A percentile compares a stretch with the other conserved stretches of the same genome.
These are phyloP conservation scores for Cladosporium phlei DNA, from an alignment of 2,329 filamentous ascomycete genomes.

Conservation along the genomic window DNA sequence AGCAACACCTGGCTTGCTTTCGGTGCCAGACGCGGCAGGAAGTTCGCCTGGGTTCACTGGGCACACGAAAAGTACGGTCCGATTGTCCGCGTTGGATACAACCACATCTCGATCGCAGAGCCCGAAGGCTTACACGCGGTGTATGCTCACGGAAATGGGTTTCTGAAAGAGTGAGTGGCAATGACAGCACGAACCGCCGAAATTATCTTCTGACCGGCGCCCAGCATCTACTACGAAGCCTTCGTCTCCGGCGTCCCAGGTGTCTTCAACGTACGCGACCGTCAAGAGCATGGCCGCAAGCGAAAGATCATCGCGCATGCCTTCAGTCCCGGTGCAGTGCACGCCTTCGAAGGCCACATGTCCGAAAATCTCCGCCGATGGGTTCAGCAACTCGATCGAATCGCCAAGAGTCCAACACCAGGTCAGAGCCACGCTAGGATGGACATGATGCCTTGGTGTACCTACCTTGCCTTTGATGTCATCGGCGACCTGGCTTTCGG, in stretches of 20 bases:
- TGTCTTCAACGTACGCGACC: slow-evolving; percentile 33
- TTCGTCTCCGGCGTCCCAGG: slow-evolving; percentile 33
- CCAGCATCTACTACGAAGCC: slow-evolving; percentile 30
- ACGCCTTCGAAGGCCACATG: slow-evolving; percentile 32
- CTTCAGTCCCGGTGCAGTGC: slow-evolving; percentile 31
- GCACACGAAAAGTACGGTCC: slow-evolving; percentile 13
- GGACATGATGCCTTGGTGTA: slow-evolving; percentile 26
- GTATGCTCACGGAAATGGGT: slow-evolving; percentile 33
- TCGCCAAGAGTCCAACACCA: slow-evolving; percentile 14
- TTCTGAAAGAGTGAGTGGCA: slow-evolving; percentile 29
- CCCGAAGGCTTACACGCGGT: slow-evolving; percentile 22
- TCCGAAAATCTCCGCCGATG: slow-evolving; percentile 24
- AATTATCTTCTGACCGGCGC: background rate
- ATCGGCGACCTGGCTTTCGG: slow-evolving; percentile 26
- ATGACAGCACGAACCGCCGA: background rate
- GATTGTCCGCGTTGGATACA: slow-evolving; percentile 1
- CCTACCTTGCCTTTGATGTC: slow-evolving; percentile 24
- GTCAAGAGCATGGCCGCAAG: slow-evolving; percentile 32
- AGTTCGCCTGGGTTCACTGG: slow-evolving; percentile 21
- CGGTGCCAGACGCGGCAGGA: slow-evolving; percentile 19
- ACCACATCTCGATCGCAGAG: slow-evolving; percentile 22
- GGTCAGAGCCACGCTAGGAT: slow-evolving; percentile 16
- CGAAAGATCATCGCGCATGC: slow-evolving; percentile 34
- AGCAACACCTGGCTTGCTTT: slow-evolving; percentile 22
- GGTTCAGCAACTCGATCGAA: slow-evolving; percentile 20